Evolutionary conservation across 2,329 filamentous ascomycete species (phyloP).

Genomic region (Claviceps cyperi): DNA sequence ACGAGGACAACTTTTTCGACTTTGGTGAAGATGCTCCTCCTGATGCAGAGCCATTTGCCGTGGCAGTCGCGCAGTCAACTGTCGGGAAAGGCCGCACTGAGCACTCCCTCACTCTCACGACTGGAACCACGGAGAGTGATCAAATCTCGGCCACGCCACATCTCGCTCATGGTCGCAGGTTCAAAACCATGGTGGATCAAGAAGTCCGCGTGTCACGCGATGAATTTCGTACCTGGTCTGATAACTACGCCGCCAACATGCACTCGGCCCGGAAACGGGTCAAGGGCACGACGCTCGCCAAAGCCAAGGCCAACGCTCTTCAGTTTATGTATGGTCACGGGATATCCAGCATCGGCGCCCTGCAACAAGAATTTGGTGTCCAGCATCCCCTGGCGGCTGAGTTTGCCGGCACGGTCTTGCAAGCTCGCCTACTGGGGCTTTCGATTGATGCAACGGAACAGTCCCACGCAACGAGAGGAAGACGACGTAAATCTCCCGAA

Average conservation of each 20-base stretch:
- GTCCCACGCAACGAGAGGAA: slow-evolving; percentile 11
- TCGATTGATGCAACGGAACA: slow-evolving; percentile 10
- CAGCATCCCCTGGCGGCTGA: slow-evolving; percentile 28
- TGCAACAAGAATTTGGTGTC: slow-evolving; percentile 13
- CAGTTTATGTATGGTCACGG: slow-evolving; percentile 19
- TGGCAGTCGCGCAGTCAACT: slow-evolving; percentile 7
- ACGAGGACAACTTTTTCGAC: slow-evolving; percentile 15
- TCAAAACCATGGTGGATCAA: slow-evolving; percentile 17
- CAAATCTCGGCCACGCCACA: slow-evolving; percentile 9
- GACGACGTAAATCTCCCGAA: slow-evolving; percentile 28
- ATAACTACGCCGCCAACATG: slow-evolving; percentile 42
- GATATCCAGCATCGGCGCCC: slow-evolving; percentile 18
- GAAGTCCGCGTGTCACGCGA: slow-evolving; percentile 20
- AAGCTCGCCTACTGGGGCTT: slow-evolving; percentile 16
- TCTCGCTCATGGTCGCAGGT: slow-evolving; percentile 14
- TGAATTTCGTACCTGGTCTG: slow-evolving; percentile 26
- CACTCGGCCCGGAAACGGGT: slow-evolving; percentile 15
- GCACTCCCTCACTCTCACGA: slow-evolving; percentile 9
- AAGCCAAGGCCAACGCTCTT: slow-evolving; percentile 25
- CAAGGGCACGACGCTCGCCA: slow-evolving; percentile 14
- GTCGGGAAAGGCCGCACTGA: slow-evolving; percentile 6
- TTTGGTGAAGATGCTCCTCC: slow-evolving; percentile 24
- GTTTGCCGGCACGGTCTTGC: slow-evolving; percentile 30
- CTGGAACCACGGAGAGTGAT: slow-evolving; percentile 11
- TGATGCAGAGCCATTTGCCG: slow-evolving; percentile 22